Percentiles rank a stretch among this genome's conserved stretches.
Evolutionary conservation across 2,329 filamentous ascomycete species (phyloP).

Genomic region (Grosmannia penicillata): DNA sequence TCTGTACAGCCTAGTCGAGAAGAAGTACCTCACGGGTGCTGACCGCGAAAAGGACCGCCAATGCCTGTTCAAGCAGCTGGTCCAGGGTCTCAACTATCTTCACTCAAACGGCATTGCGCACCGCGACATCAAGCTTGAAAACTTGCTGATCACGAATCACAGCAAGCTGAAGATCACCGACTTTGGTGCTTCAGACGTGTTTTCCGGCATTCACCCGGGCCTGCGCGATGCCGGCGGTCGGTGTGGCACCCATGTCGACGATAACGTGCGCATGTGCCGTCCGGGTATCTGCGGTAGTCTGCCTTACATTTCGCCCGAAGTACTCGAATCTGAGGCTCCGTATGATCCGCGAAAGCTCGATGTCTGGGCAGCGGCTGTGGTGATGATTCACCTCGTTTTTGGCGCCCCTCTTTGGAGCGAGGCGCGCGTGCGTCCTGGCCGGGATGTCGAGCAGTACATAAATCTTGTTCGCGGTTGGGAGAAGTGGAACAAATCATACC

Average conservation of each 20-base stretch:
- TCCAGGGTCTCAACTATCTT: slow-evolving; percentile 69
- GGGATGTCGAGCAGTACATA: slow-evolving; percentile 43
- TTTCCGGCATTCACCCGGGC: slow-evolving; percentile 68
- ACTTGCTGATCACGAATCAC: slow-evolving; percentile 62
- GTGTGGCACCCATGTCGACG: slow-evolving; percentile 59
- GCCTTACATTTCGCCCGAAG: slow-evolving; percentile 80
- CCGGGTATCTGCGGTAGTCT: slow-evolving; percentile 75
- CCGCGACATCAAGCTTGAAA: slow-evolving; percentile 83
- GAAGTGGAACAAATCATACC: slow-evolving; percentile 45
- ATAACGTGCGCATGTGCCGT: slow-evolving; percentile 52
- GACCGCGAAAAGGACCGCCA: slow-evolving; percentile 55
- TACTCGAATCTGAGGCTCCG: slow-evolving; percentile 49
- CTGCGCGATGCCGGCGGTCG: slow-evolving; percentile 56
- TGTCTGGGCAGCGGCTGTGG: slow-evolving; percentile 74
- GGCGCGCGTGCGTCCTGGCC: slow-evolving; percentile 31
- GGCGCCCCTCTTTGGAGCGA: slow-evolving; percentile 61
- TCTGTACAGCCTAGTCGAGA: slow-evolving; percentile 59
- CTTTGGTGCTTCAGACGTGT: slow-evolving; percentile 81
- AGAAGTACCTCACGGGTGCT: slow-evolving; percentile 49
- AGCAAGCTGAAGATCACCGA: slow-evolving; percentile 84
- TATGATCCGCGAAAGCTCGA: slow-evolving; percentile 68
- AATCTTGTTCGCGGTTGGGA: slow-evolving; percentile 53
- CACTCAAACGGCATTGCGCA: slow-evolving; percentile 78
- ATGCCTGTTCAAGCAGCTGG: slow-evolving; percentile 80
- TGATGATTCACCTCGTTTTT: slow-evolving; percentile 65